Base-by-base conservation (phyloP, 805 yeast species). In the Metschnikowia peoriensis region DNA sequence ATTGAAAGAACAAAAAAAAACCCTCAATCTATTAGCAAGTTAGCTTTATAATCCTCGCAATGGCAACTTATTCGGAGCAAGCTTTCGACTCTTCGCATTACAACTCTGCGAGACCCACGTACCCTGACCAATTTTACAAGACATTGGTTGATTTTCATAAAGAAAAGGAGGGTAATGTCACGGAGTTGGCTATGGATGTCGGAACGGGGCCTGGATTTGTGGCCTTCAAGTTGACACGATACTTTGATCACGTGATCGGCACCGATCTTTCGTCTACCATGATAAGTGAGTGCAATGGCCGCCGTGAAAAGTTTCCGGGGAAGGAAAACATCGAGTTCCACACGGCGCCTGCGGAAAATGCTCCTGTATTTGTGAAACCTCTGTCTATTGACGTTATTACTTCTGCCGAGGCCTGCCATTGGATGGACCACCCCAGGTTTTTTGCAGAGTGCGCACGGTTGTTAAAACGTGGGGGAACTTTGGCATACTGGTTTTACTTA, bases 361-460 rank as follows among this genome's bases (percentile, higher is more conserved):
- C 64, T 1, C 73, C 75, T 1, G 12, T 11, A 1, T 46, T 44
- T 2, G 60, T 69, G 1, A 41, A 44, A 2, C 46, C 56, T 4
- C 51, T 60, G 9, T 65, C 81, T 0, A 80, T 83, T 7, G 96
- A 87, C 63, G 54, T 89, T 60, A 73, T 89, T 12, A 79, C 90
- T 2, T 88, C 85, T n/a, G 96, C 92, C 0, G 91, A 91, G 64
- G 86, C 91, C 53, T 82, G 80, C n/a, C 97, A 91, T 68, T 91
- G 97, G 96, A 80, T 89, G 52, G 77, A 85, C 51, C 85, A 81
- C 53, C 70, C 72, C 0, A 57, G 59, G 29, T 85, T 84, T 64
- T 83, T 82, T 63, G 60, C 66, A 6, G 82, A 80, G 53, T 74
- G 80, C 1, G 67, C 71, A 17, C 61, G 81, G 6, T 70, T 82